Evolutionary conservation across 2,329 filamentous ascomycete genomes (phyloP), one percentile per base, ranked within the genome.

Genomic region (Rhynchosporium agropyri): DNA sequence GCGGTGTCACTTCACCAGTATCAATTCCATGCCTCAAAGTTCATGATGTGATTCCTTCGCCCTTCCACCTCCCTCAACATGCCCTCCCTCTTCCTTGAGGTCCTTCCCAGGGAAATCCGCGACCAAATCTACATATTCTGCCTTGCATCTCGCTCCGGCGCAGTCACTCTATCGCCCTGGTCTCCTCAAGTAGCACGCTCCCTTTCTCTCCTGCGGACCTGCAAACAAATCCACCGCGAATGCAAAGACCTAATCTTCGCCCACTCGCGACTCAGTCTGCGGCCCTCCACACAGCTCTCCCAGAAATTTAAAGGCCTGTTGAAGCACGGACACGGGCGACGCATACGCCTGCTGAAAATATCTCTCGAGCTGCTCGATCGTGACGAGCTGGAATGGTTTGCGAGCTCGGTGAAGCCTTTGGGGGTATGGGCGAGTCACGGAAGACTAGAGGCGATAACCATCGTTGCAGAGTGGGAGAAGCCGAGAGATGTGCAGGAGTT

Each of bases 321-420:
- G 38, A 66, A 67, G 28, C 49, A 65, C 40, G 40, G 62, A 26
- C 65, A 60, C 45, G 53, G 65, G 1, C 59, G 56, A 38, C 63
- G 54, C 8, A 67, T 70, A 31, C 60, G 65, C 20, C 65, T 70
- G 53, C 55, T 73, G 33, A 65, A 68, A 26, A 62, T 73, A 7
- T 65, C 62, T 20, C 60, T 73, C 15, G 71, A 72, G 58, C 45
- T 73, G 13, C 61, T 73, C 5, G 71, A 73, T 59, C 65, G 69
- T 20, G 71, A 73, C 58, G 71, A 73, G 56, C 60, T 73, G 36
- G 68, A 72, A 55, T 73, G 71, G 71, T 62, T 71, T 20, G 50
- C 59, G 9, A 56, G 63, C 9, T 66, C 66, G 12, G 53, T 67
- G 10, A 51, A 62, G 50, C 62, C 67, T 12, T 62, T 72, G 13